phyloP scores from a whole-genome alignment of 352 stramenopile genomes.

The Phytophthora hybrid region DNA sequence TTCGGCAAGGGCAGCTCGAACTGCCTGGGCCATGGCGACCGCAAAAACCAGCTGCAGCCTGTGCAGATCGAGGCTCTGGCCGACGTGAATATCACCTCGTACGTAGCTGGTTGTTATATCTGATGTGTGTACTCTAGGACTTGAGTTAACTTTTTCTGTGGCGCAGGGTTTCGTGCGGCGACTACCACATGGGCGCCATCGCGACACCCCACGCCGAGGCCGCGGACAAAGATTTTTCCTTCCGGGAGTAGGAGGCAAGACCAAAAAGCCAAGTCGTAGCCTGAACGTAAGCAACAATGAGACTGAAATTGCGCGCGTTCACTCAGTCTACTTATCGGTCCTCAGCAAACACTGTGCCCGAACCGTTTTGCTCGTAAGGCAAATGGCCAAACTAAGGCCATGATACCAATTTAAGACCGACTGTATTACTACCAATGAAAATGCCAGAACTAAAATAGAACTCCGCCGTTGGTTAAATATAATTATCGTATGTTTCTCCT shows the following conservation, averaged over 20 bases:
- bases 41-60: constrained; percentile 90
- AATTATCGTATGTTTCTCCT: too few species aligned
- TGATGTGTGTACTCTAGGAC: background rate
- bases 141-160: constrained; percentile 9
- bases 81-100: constrained; percentile 71
- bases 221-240: constrained; percentile 86
- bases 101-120: constrained; percentile 28
- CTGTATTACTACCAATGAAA: too few species aligned
- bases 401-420: too few species aligned
- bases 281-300: constrained; percentile 30
- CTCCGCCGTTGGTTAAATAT: too few species aligned
- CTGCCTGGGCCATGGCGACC: constrained; percentile 90
- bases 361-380: too few species aligned
- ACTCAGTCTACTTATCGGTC: too few species aligned
- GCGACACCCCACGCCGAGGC: constrained; percentile 70
- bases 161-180: constrained; percentile 79
- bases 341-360: too few species aligned
- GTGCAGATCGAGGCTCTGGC: constrained; percentile 73
- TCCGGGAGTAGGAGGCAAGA: constrained; percentile 54
- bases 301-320: background rate
- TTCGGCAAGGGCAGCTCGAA: constrained; percentile 91
- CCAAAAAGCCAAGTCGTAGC: constrained; percentile 10
- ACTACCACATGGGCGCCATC: constrained; percentile 90
- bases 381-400: too few species aligned
- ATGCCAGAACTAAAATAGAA: too few species aligned